Conservation (phyloP, 2,329 filamentous ascomycete species). For the Fonsecaea nubica region DNA sequence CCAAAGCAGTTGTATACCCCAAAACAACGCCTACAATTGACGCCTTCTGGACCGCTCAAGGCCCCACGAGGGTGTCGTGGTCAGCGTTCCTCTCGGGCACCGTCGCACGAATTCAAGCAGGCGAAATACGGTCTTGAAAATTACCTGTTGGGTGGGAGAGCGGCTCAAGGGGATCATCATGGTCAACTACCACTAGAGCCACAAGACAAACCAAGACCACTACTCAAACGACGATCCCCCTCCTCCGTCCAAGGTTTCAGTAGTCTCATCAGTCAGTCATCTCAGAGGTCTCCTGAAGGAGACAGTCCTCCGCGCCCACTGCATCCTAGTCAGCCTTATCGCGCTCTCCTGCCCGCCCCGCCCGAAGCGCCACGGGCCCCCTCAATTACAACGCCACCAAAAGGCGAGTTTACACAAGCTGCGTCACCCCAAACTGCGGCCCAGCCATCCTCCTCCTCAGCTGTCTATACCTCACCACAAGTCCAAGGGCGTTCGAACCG, state of each 20-base stretch:
- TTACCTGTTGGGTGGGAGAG: background rate
- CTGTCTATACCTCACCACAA: background rate
- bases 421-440: background rate
- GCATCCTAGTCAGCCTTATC: slow-evolving; percentile 10
- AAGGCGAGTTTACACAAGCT: background rate
- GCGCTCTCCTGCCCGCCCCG: background rate
- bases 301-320: background rate
- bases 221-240: background rate
- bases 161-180: background rate
- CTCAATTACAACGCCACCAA: slow-evolving; percentile 7
- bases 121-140: background rate
- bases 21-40: background rate
- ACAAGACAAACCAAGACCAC: background rate
- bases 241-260: background rate
- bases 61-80: background rate
- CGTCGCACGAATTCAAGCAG: background rate
- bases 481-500: background rate
- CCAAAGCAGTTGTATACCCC: background rate
- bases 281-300: background rate
- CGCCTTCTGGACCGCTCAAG: background rate
- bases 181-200: background rate
- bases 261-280: background rate
- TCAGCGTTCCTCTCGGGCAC: background rate
- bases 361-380: slow-evolving; percentile 6
- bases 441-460: background rate